Percentiles rank a stretch among this genome's conserved stretches.
Evolutionary conservation across 805 yeast genomes (phyloP).

Genomic region (Pichia pseudocactophila): DNA sequence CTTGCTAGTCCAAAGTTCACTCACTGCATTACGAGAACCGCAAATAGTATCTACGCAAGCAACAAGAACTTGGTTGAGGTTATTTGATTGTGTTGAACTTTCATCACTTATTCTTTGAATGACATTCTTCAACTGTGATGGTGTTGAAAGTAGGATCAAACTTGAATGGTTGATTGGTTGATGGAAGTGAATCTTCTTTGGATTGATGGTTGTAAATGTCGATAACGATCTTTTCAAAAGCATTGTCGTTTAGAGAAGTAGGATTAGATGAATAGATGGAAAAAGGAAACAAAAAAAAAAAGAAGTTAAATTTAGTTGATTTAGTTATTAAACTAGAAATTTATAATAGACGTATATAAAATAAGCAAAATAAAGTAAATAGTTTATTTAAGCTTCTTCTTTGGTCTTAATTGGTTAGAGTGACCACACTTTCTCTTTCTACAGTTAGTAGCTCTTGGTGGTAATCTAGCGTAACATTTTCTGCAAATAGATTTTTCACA

Average conservation of each 20-base stretch:
- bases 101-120: slow-evolving; percentile 12
- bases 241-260: background rate
- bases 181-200: slow-evolving; percentile 6
- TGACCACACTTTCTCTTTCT: slow-evolving; percentile 99
- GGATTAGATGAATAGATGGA: background rate
- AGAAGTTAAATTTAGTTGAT: background rate
- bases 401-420: slow-evolving; percentile 99
- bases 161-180: slow-evolving; percentile 13
- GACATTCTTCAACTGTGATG: slow-evolving; percentile 18
- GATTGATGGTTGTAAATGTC: slow-evolving; percentile 18
- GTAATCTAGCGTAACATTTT: slow-evolving; percentile 99
- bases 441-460: slow-evolving; percentile 99
- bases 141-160: slow-evolving; percentile 23
- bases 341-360: slow-evolving; percentile 1
- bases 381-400: slow-evolving; percentile 94
- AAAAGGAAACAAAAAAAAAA: background rate
- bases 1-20: slow-evolving; percentile 22
- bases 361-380: slow-evolving; percentile 4
- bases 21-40: slow-evolving; percentile 18
- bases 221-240: slow-evolving; percentile 4
- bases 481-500: slow-evolving; percentile 99
- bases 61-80: slow-evolving; percentile 13
- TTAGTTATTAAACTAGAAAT: slow-evolving; percentile 4
- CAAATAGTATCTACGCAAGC: slow-evolving; percentile 24
- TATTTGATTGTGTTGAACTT: slow-evolving; percentile 1